A percentile compares a stretch with the other conserved stretches of the same genome.
These are phyloP conservation scores for Podila minutissima DNA, from an alignment of 192 early-diverging fungal genomes.

Conservation along the genomic window DNA sequence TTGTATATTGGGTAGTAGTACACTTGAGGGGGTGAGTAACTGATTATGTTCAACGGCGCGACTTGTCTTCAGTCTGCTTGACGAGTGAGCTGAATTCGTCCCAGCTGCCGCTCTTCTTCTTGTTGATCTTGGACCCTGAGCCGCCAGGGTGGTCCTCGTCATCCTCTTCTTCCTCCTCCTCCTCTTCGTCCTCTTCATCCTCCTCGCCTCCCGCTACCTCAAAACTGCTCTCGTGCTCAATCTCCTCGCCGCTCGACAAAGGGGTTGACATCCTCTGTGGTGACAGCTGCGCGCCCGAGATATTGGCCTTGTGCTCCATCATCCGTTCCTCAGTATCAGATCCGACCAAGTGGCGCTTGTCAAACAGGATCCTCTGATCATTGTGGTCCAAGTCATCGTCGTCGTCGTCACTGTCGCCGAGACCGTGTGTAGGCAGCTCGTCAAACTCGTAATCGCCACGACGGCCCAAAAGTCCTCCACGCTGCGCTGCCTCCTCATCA, in stretches of 20 bases:
- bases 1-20: too few species aligned
- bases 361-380: slow-evolving; percentile 29
- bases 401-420: slow-evolving; percentile 33
- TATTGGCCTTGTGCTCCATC: slow-evolving; percentile 8
- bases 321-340: neutral
- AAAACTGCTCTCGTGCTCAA: slow-evolving; percentile 49
- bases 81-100: slow-evolving; percentile 44
- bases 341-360: slow-evolving; percentile 16
- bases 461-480: slow-evolving; percentile 44
- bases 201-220: slow-evolving; percentile 26
- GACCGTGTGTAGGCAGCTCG: slow-evolving; percentile 40
- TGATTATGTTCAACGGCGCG: neutral
- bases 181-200: slow-evolving; percentile 20
- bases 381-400: slow-evolving; percentile 24
- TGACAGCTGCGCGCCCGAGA: neutral
- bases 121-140: slow-evolving; percentile 27
- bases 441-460: slow-evolving; percentile 50
- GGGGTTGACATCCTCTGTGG: slow-evolving; percentile 12
- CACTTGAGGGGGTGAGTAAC: neutral
- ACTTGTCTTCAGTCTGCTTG: slow-evolving; percentile 21
- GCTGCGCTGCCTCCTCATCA: slow-evolving; percentile 43
- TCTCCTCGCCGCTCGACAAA: slow-evolving; percentile 47
- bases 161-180: slow-evolving; percentile 26
- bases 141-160: slow-evolving; percentile 24
- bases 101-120: slow-evolving; percentile 32